Evolutionary conservation across 176 grass and related monocot species (phyloP).

Genomic region (Lolium multiflorum): DNA sequence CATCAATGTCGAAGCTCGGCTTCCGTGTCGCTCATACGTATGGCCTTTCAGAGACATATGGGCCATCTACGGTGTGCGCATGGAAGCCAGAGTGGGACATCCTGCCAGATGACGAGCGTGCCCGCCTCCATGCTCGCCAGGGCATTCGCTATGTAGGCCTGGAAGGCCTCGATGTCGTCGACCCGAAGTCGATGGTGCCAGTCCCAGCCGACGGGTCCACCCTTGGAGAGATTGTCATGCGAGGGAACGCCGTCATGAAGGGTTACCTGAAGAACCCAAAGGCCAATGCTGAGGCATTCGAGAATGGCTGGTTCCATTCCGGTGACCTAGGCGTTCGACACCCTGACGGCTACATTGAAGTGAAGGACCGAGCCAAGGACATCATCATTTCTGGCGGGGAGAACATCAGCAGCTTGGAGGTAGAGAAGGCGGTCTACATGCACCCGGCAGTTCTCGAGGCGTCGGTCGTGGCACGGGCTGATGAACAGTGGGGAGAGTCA

Average conservation of each 20-base stretch:
- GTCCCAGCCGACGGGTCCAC: conserved; percentile 75
- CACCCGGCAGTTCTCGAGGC: conserved; percentile 86
- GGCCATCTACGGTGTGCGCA: conserved; percentile 80
- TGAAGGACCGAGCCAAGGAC: conserved; percentile 96
- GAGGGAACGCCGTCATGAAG: conserved; percentile 91
- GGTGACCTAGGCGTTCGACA: conserved; percentile 87
- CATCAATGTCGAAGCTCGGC: conserved; percentile 75
- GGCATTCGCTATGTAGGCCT: conserved; percentile 82
- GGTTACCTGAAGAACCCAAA: conserved; percentile 86
- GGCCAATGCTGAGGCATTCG: conserved; percentile 83
- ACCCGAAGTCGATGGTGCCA: conserved; percentile 73
- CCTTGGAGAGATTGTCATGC: conserved; percentile 91
- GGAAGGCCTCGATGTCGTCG: conserved; percentile 75
- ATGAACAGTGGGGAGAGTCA: conserved; percentile 94
- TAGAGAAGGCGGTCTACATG: conserved; percentile 82
- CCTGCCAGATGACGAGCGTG: conserved; percentile 61
- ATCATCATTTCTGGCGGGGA: conserved; percentile 99
- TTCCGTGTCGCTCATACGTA: conserved; percentile 94
- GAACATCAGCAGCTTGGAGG: conserved; percentile 97
- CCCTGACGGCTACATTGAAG: conserved; percentile 81
- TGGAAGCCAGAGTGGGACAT: conserved; percentile 98
- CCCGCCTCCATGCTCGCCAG: conserved; percentile 80
- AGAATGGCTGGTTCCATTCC: conserved; percentile 91
- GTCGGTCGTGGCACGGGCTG: conserved; percentile 82
- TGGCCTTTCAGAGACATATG: conserved; percentile 88